These are phyloP conservation scores for Fusarium clavum DNA, from an alignment of 2,329 filamentous ascomycete genomes.

Conservation along the genomic window DNA sequence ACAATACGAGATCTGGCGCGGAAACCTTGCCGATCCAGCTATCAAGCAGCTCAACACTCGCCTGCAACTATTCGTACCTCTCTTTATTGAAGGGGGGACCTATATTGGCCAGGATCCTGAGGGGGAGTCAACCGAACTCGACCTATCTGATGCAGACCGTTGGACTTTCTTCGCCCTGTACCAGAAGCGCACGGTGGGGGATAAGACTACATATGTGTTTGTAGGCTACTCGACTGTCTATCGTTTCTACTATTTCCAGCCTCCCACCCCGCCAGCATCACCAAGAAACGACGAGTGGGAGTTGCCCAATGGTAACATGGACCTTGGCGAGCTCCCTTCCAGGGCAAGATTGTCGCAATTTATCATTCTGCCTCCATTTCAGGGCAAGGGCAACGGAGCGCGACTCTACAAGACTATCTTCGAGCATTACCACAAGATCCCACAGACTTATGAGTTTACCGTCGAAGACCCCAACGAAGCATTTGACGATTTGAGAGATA, in stretches of 20 bases:
- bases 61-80: slow-evolving; percentile 82
- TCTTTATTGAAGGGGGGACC: slow-evolving; percentile 95
- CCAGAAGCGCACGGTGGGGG: slow-evolving; percentile 66
- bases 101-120: slow-evolving; percentile 67
- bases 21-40: slow-evolving; percentile 75
- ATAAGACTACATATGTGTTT: slow-evolving; percentile 76
- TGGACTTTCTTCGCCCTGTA: slow-evolving; percentile 95
- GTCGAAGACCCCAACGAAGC: slow-evolving; percentile 93
- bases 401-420: slow-evolving; percentile 87
- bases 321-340: slow-evolving; percentile 73
- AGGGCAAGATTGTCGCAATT: slow-evolving; percentile 93
- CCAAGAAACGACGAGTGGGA: slow-evolving; percentile 56
- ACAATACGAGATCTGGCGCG: slow-evolving; percentile 86
- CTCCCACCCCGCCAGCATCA: slow-evolving; percentile 58
- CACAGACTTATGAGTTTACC: slow-evolving; percentile 83
- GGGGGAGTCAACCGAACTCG: slow-evolving; percentile 69
- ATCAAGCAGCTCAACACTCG: slow-evolving; percentile 80
- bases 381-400: slow-evolving; percentile 81
- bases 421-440: slow-evolving; percentile 71
- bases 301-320: slow-evolving; percentile 58
- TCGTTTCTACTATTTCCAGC: slow-evolving; percentile 78
- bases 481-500: slow-evolving; percentile 83
- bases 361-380: slow-evolving; percentile 87
- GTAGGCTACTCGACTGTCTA: slow-evolving; percentile 93
- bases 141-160: slow-evolving; percentile 79